Evolutionary conservation across 2,329 filamentous ascomycete species (phyloP).

Genomic region (Lachnellula arida): DNA sequence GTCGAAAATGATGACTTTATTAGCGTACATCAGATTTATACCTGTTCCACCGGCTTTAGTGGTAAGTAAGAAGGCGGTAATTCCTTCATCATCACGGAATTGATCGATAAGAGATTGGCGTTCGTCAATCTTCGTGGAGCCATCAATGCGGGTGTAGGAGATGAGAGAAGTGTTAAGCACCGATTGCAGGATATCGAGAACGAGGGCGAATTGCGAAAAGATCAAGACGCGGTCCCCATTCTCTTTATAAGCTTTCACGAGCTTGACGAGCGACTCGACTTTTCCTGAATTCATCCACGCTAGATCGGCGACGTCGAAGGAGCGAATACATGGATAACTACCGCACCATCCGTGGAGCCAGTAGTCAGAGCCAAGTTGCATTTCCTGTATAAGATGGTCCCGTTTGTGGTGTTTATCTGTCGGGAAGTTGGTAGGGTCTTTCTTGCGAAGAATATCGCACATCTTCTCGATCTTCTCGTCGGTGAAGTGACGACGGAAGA

Average conservation of each 20-base stretch:
- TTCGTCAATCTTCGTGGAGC: slow-evolving; percentile 73
- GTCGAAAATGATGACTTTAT: slow-evolving; percentile 98
- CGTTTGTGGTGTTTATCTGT: slow-evolving; percentile 40
- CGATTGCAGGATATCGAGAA: slow-evolving; percentile 84
- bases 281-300: slow-evolving; percentile 70
- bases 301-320: slow-evolving; percentile 49
- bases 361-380: slow-evolving; percentile 58
- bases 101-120: slow-evolving; percentile 85
- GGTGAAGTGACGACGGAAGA: slow-evolving; percentile 78
- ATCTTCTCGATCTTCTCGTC: slow-evolving; percentile 73
- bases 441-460: slow-evolving; percentile 68
- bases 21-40: slow-evolving; percentile 91
- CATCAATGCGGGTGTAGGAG: slow-evolving; percentile 80
- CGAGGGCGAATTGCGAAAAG: slow-evolving; percentile 89
- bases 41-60: slow-evolving; percentile 95
- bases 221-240: slow-evolving; percentile 85
- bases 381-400: slow-evolving; percentile 50
- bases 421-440: slow-evolving; percentile 51
- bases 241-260: slow-evolving; percentile 67
- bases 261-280: slow-evolving; percentile 70
- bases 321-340: slow-evolving; percentile 50
- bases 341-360: slow-evolving; percentile 62
- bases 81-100: slow-evolving; percentile 70
- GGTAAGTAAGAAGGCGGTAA: slow-evolving; percentile 87
- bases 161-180: slow-evolving; percentile 71